Percentiles rank a stretch among this genome's conserved stretches.
Conservation (phyloP, 768 basidiomycete genomes). For the Mrakia gelida region DNA sequence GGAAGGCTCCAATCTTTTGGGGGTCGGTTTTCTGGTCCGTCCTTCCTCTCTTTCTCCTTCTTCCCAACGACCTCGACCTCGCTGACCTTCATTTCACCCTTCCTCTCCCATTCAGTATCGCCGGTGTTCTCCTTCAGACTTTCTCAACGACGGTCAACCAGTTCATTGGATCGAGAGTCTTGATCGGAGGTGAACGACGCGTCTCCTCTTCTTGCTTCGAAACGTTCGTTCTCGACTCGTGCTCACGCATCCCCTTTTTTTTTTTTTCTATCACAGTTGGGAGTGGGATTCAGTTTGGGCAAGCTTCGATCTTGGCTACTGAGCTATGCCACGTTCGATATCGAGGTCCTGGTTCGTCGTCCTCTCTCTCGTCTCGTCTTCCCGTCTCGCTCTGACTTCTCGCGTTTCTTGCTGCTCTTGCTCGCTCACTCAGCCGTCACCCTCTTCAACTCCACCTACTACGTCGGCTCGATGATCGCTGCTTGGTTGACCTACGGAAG, state of each 20-base stretch:
- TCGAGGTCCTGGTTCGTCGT: background rate
- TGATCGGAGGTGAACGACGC: background rate
- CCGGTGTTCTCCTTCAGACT: background rate
- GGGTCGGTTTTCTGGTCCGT: background rate
- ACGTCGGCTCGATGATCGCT: background rate
- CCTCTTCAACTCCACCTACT: background rate
- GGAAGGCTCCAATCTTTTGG: background rate
- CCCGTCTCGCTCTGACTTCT: no score
- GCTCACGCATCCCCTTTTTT: background rate
- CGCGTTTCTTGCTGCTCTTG: no score
- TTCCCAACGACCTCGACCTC: no score
- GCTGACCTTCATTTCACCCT: no score
- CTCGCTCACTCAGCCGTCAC: background rate
- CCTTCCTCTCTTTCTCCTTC: background rate
- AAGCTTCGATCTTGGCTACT: background rate
- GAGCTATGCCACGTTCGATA: slow-evolving; percentile 1
- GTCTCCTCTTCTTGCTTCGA: background rate
- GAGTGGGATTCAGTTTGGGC: background rate
- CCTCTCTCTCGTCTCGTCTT: no score
- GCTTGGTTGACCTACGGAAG: slow-evolving; percentile 3
- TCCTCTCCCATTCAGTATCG: background rate
- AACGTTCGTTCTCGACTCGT: background rate
- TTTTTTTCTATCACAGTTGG: background rate
- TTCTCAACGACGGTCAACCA: background rate
- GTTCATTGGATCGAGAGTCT: background rate